Percentiles rank a stretch among this genome's conserved stretches.
These are phyloP conservation scores for Amaranthus cruentus DNA, from an alignment of 148 eudicot species.

Conservation along the genomic window DNA sequence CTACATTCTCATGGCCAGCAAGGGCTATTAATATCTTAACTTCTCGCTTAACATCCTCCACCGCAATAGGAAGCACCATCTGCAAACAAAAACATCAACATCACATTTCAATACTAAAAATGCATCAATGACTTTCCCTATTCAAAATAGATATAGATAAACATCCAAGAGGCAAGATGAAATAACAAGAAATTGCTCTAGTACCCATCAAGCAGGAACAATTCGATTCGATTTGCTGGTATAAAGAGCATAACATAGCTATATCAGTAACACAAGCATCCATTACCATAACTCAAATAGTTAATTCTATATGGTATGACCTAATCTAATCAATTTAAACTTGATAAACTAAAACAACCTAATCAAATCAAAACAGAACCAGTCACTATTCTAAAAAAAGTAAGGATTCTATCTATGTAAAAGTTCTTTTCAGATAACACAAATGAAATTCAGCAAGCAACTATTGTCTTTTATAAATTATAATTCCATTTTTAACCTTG, in stretches of 20 bases:
- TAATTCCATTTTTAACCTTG: background rate
- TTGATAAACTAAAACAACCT: background rate
- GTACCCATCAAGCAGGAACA: background rate
- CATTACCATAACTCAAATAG: background rate
- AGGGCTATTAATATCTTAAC: conserved; percentile 89
- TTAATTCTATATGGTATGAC: background rate
- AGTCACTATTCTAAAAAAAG: background rate
- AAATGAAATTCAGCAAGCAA: background rate
- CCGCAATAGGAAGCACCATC: conserved; percentile 93
- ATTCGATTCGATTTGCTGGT: background rate
- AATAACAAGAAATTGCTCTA: background rate
- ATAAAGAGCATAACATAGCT: background rate
- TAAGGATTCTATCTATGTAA: background rate
- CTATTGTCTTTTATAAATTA: background rate
- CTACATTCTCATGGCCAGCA: conserved; percentile 93
- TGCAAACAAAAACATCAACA: conserved; percentile 32
- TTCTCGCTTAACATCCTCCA: conserved; percentile 97
- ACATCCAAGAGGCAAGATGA: background rate
- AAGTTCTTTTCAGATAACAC: background rate
- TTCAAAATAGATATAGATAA: background rate
- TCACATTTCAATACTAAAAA: background rate
- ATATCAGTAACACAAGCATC: background rate
- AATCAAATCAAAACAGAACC: background rate
- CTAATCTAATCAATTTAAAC: conserved; percentile 7
- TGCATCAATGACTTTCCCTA: background rate